Conservation (phyloP, 768 basidiomycete genomes). For the Kwoniella mangroviensis region DNA sequence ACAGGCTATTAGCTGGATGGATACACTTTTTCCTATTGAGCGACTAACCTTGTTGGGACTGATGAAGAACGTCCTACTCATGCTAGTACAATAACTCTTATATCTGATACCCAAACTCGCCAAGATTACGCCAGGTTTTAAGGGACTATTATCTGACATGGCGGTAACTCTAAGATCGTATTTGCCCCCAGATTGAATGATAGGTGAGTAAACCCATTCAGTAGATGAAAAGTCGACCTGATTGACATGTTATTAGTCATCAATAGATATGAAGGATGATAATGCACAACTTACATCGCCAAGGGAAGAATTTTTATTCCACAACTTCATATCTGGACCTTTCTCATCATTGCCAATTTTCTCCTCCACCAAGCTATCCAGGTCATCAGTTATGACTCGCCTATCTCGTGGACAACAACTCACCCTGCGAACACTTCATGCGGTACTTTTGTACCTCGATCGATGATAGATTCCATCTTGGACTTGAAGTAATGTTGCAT, state of each 20-base stretch:
- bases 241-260: background rate
- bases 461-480: constrained; percentile 86
- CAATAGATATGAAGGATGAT: background rate
- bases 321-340: constrained; percentile 89
- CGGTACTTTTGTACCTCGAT: constrained; percentile 85
- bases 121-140: constrained; percentile 83
- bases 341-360: constrained; percentile 86
- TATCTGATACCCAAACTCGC: constrained; percentile 87
- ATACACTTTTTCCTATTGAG: constrained; percentile 14
- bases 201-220: constrained; percentile 93
- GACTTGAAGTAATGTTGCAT: constrained; percentile 82
- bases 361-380: constrained; percentile 72
- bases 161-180: constrained; percentile 89
- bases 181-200: constrained; percentile 90
- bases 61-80: constrained; percentile 92
- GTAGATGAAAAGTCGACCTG: constrained; percentile 87
- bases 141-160: constrained; percentile 78
- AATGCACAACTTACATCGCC: constrained; percentile 67
- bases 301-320: constrained; percentile 72
- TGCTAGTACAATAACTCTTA: constrained; percentile 88
- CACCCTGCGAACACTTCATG: constrained; percentile 77
- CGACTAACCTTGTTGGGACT: constrained; percentile 77
- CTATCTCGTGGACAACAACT: constrained; percentile 9
- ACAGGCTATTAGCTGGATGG: constrained; percentile 1
- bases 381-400: background rate